phyloP scores from a whole-genome alignment of 345 rosid species.

The Rhodomyrtus tomentosa region DNA sequence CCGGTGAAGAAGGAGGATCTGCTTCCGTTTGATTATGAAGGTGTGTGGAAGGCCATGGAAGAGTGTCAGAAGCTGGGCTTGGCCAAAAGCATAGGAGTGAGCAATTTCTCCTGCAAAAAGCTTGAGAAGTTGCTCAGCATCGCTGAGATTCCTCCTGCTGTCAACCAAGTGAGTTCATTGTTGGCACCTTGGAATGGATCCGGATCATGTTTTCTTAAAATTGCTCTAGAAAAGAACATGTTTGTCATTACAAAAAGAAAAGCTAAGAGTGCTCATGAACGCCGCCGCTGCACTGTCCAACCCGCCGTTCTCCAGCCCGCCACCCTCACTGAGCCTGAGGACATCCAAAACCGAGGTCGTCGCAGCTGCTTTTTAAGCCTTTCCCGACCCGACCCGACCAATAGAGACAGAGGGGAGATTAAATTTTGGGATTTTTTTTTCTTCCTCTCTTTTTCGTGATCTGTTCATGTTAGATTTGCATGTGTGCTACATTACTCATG shows the following conservation, averaged over 20 bases:
- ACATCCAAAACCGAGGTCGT: neutral
- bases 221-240: neutral
- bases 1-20: neutral
- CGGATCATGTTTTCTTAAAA: neutral
- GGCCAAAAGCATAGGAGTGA: conserved; percentile 26
- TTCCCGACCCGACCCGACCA: neutral
- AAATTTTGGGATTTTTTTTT: neutral
- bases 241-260: neutral
- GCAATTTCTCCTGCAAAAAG: conserved; percentile 25
- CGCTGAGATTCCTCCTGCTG: conserved; percentile 21
- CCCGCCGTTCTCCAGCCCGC: neutral
- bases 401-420: neutral
- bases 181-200: neutral
- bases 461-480: neutral
- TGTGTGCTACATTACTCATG: neutral
- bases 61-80: conserved; percentile 20
- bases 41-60: conserved; percentile 34
- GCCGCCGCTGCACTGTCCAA: neutral
- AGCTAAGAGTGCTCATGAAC: neutral
- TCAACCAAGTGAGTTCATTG: conserved; percentile 14
- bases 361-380: neutral
- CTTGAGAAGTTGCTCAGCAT: conserved; percentile 11
- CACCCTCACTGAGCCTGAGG: neutral
- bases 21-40: conserved; percentile 4
- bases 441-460: neutral